Evolutionary conservation across 371 early-diverging fungal species (phyloP), one percentile per base, ranked within the genome.

Genomic region (Mortierella sp.): DNA sequence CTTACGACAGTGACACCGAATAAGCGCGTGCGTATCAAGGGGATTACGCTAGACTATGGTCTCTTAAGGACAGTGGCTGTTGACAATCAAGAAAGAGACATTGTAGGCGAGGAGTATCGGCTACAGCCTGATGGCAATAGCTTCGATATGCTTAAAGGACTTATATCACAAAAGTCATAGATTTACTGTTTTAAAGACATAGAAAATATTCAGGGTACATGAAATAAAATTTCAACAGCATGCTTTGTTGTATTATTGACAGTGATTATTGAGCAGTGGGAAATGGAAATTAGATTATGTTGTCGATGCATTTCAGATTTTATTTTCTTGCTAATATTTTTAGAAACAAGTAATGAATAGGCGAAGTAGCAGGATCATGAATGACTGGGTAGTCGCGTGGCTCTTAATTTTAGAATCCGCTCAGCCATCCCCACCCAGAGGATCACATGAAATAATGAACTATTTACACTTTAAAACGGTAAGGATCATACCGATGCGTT

Each of bases 101-200:
- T 79, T 19, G 83, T 85, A 8, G 85, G 83, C 2, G 83, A 87
- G 32, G 82, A 85, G 19, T 90, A 89, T 71, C 86, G 89, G 6
- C 86, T 98, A 55, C 95, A 96, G 79, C 98, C 98, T 2, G 98
- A 97, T 74, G 98, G 98, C 12, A 98, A 98, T 77, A 92, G 93
- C 29, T 98, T 98, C 82, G 98, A 98, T 78, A 96, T 98, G 96
- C 86, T 97, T 83, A 90, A 92, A 57, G 96, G 96, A 0, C 81
- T 98, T 55, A 93, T 98, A 66, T 72, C 79, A 0, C 34, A 40
- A 19, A 79, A 79, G 51, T 31, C 62, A 17, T 79, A 60, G 60
- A 26, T 17, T 9, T 28, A 28, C 9, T 26, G 2, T 53, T 9
- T 26, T 26, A 26, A 17, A 28, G 17, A 2, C 5, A n/a, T n/a